A percentile compares a stretch with the other conserved stretches of the same genome.
Conservation (phyloP, 805 yeast species). For the Candida qinlingensis region DNA sequence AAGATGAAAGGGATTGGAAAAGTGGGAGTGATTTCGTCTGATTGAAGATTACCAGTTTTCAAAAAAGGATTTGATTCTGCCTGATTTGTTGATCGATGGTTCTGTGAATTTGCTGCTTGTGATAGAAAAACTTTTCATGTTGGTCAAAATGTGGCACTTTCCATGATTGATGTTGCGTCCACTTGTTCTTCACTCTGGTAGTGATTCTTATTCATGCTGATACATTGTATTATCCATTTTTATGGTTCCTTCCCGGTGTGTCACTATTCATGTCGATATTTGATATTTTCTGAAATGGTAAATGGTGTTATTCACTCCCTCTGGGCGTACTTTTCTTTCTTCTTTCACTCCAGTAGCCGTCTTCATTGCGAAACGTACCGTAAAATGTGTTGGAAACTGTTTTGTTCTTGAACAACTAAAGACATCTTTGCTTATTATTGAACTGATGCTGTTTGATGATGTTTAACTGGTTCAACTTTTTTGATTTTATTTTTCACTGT, state of each 20-base stretch:
- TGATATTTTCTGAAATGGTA: too few species aligned
- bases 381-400: slow-evolving; percentile 99
- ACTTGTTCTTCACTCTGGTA: background rate
- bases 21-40: background rate
- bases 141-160: too few species aligned
- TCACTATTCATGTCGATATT: too few species aligned
- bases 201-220: too few species aligned
- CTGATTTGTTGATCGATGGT: too few species aligned
- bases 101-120: too few species aligned
- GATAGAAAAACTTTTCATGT: too few species aligned
- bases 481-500: slow-evolving; percentile 11
- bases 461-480: slow-evolving; percentile 9
- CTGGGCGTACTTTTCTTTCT: background rate
- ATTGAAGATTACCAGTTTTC: too few species aligned
- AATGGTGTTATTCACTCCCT: background rate
- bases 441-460: slow-evolving; percentile 1
- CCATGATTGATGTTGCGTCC: background rate
- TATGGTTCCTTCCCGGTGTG: background rate
- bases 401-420: slow-evolving; percentile 97
- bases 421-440: slow-evolving; percentile 49
- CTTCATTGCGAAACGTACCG: slow-evolving; percentile 61
- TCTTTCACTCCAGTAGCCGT: background rate
- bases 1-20: background rate
- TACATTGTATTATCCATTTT: too few species aligned
- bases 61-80: too few species aligned